Conservation (phyloP, 75 land plant genomes). For the Pinus tabuliformis region DNA sequence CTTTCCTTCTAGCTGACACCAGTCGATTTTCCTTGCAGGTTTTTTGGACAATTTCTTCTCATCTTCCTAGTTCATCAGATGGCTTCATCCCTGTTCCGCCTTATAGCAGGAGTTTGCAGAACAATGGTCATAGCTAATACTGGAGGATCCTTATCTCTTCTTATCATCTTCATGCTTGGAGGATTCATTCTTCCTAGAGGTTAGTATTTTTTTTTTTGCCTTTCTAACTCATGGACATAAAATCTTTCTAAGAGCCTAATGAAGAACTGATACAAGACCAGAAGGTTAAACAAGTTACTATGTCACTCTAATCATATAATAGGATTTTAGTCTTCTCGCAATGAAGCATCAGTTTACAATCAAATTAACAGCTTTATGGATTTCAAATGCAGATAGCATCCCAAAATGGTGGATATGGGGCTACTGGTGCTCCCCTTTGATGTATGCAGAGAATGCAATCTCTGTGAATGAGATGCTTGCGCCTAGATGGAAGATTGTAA, state of each 20-base stretch:
- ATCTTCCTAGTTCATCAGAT: constrained; percentile 77
- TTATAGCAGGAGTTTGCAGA: constrained; percentile 74
- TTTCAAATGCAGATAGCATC: constrained; percentile 31
- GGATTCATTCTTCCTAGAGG: constrained; percentile 86
- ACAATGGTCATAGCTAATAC: constrained; percentile 84
- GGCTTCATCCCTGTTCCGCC: constrained; percentile 80
- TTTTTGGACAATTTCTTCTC: constrained; percentile 72
- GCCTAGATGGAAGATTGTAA: constrained; percentile 54
- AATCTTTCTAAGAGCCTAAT: not conserved
- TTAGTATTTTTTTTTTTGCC: constrained; percentile 4
- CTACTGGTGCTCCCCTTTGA: constrained; percentile 70
- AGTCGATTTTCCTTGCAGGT: constrained; percentile 45
- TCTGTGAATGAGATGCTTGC: constrained; percentile 59
- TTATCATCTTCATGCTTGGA: constrained; percentile 78
- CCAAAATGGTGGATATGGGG: constrained; percentile 81
- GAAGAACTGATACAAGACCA: not conserved
- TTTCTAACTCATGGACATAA: not conserved
- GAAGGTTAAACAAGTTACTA: no score
- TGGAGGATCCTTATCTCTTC: constrained; percentile 78
- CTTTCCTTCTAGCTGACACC: not conserved
- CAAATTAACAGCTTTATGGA: not conserved
- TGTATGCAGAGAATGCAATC: constrained; percentile 57
- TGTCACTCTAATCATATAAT: no score
- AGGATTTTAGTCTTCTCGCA: no score
- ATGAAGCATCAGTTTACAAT: not conserved